Evolutionary conservation across 257 asterid species (phyloP), one percentile per base, ranked within the genome.

Genomic region (Handroanthus guayacan): DNA sequence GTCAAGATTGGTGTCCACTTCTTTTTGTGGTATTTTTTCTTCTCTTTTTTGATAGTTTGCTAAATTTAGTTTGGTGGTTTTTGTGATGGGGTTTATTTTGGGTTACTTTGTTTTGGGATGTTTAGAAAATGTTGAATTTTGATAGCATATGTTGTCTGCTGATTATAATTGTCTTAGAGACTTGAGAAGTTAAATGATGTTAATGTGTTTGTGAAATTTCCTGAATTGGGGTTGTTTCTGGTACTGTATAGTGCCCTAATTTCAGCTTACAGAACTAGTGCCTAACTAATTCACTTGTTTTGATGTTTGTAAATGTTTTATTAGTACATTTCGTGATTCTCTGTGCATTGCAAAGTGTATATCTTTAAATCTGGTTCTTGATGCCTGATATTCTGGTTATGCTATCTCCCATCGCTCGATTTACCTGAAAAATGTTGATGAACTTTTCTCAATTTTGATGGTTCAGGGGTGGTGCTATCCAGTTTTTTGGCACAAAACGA

Each of bases 401-500:
- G 18, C 65, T 62, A 31, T 74, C 3, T 54, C 12, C 17, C 9
- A 39, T 57, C n/a, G 37, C 31, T 5, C 2, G 9, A 6, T 57
- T 66, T 37, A 51, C 36, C 10, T 67, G 60, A 55, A 34, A 44
- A 5, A 12, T 62, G 43, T 73, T 67, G 47, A 5, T 73, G 62
- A 43, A 6, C 17, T 69, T 47, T 62, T 61, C 54, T 50, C 41
- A 8, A 39, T 60, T 60, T 65, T 79, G 71, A 72, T 82, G 76
- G 79, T 78, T 34, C 80, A 95, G 99, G 99, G 97, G 99, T 39
- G 97, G 98, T 70, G 98, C 99, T 7, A 75, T 95, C 79, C 89
- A 83, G 79, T 95, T 91, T 82, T 93, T 93, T 65, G 99, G 99
- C 74, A 90, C 99, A 31, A 87, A 90, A 78, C 82, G 96, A 60